Conservation (phyloP, 164 flowering plant genomes). For the Dillenia turbinata region DNA sequence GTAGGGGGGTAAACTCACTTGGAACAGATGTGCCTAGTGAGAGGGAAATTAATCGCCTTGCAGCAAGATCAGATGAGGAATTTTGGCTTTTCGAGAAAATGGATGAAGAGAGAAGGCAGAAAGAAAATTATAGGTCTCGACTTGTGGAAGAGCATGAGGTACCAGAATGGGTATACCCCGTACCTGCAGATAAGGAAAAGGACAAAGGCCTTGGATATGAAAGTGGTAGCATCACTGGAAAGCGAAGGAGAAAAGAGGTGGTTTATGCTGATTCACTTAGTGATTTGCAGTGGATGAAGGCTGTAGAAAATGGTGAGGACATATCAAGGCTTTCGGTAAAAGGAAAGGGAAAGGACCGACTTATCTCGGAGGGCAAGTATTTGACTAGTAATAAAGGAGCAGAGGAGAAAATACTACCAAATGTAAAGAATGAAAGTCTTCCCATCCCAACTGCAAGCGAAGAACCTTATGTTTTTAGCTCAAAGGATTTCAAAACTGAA, state of each 20-base stretch:
- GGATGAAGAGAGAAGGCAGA: constrained; percentile 89
- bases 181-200: constrained; percentile 30
- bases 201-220: constrained; percentile 35
- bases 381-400: constrained; percentile 16
- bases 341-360: constrained; percentile 12
- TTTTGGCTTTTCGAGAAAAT: constrained; percentile 90
- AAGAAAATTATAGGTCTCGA: constrained; percentile 80
- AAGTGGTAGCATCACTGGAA: constrained; percentile 44
- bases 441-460: constrained; percentile 44
- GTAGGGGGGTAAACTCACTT: constrained; percentile 80
- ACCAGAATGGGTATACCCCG: constrained; percentile 86
- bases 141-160: constrained; percentile 97
- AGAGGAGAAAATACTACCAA: constrained; percentile 22
- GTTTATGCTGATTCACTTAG: constrained; percentile 68
- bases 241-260: constrained; percentile 75
- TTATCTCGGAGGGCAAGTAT: constrained; percentile 22
- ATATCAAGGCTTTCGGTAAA: constrained; percentile 23
- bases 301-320: constrained; percentile 82
- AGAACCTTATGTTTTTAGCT: constrained; percentile 20
- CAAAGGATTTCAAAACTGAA: constrained; percentile 20
- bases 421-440: constrained; percentile 29
- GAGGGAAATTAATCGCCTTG: constrained; percentile 94
- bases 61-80: constrained; percentile 91
- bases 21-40: constrained; percentile 97
- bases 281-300: constrained; percentile 79